A percentile compares a stretch with the other conserved stretches of the same genome.
Conservation (phyloP, 805 yeast species). For the Saccharomycopsis capsularis region DNA sequence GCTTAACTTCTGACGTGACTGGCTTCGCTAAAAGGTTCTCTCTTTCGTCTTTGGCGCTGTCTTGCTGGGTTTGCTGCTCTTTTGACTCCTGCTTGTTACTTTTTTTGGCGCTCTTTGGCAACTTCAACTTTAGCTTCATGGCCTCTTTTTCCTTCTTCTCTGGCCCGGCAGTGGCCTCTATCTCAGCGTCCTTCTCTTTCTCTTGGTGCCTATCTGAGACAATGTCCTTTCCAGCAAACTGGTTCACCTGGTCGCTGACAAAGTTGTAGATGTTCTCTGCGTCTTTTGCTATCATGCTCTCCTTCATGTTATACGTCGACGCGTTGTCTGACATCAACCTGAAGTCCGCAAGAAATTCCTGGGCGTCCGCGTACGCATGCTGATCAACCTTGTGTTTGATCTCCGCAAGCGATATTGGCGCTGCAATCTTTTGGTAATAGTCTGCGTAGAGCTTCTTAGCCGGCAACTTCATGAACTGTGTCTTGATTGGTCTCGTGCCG, state of each 20-base stretch:
- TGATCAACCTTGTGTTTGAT: constrained; percentile 42
- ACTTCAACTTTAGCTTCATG: background rate
- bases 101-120: background rate
- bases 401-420: constrained; percentile 67
- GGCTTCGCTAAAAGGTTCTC: constrained; percentile 1
- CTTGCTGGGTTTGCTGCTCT: background rate
- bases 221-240: constrained; percentile 21
- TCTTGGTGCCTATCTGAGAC: background rate
- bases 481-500: constrained; percentile 19
- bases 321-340: constrained; percentile 68
- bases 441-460: constrained; percentile 71
- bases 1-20: constrained; percentile 10
- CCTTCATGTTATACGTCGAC: constrained; percentile 58
- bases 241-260: constrained; percentile 44
- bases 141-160: constrained; percentile 2
- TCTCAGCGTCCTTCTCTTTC: background rate
- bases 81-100: background rate
- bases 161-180: background rate
- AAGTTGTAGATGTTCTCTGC: constrained; percentile 50
- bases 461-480: constrained; percentile 66
- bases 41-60: background rate
- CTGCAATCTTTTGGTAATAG: constrained; percentile 57
- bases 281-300: constrained; percentile 58
- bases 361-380: constrained; percentile 30
- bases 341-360: constrained; percentile 52